Evolutionary conservation across 257 asterid genomes (phyloP).

Genomic region (Forsythia viridissima): DNA sequence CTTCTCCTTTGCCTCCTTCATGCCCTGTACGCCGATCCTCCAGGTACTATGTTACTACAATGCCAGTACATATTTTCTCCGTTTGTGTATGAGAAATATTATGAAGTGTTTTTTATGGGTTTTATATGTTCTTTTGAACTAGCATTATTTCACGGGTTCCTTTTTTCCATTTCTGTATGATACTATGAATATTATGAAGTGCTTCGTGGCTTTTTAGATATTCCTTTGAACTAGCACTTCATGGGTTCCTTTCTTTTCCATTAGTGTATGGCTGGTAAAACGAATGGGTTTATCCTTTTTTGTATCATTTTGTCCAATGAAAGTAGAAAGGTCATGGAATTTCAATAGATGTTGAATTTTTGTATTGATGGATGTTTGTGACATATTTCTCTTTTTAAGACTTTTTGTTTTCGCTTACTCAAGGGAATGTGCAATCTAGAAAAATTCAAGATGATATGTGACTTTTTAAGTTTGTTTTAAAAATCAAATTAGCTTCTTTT

Average conservation of each 20-base stretch:
- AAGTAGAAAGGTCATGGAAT: not conserved
- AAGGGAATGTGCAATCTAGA: not conserved
- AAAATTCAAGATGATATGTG: not conserved
- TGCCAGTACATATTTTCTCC: not conserved
- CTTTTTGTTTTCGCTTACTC: not conserved
- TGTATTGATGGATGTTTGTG: not conserved
- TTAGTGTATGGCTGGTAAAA: constrained; percentile 5
- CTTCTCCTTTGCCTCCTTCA: constrained; percentile 45
- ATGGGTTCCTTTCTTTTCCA: not conserved
- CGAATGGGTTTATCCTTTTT: not conserved
- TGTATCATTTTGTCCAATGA: not conserved
- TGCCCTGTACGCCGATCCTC: constrained; percentile 86
- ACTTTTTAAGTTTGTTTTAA: not conserved
- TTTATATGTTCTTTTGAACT: not conserved
- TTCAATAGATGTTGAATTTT: not conserved
- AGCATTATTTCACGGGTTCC: not conserved
- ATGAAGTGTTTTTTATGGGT: not conserved
- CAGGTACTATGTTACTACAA: constrained; percentile 40
- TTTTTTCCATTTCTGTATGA: not conserved
- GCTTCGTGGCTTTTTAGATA: not conserved
- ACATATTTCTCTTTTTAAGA: not conserved
- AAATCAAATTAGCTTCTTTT: not conserved
- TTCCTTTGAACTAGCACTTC: not conserved
- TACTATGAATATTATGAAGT: not conserved
- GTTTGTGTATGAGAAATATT: not conserved